Evolutionary conservation across 768 basidiomycete species (phyloP), one percentile per base, ranked within the genome.

Genomic region (Boletus pseudo-olivaceus): DNA sequence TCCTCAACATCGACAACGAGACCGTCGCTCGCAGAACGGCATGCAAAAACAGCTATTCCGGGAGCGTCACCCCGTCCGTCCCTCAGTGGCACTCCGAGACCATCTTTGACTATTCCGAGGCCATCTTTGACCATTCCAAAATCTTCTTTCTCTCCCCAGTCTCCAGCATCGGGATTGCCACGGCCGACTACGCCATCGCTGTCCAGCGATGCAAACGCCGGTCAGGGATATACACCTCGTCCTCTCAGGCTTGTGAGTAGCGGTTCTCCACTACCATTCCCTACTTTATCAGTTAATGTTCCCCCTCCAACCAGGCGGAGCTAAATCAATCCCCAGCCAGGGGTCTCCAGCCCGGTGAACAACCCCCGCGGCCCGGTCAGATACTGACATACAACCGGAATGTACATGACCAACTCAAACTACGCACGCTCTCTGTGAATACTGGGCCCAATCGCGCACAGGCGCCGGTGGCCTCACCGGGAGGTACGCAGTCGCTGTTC

Each of bases 341-440:
- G 43, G 23, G 11, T 45, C 53, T 55, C 26, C 64, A 62, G 55
- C 65, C 66, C 19, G 58, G 71, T 30, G 53, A 67, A 43, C 67
- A 59, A 34, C 42, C 50, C n/a, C 54, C 62, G 0, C 61, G 64
- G 0, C 57, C 67, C 4, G 65, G 66, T 42, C 62, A 61, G 40
- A 47, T 74, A 17, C 49, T 71, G 53, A 51, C 53, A 6, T 70
- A 72, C 34, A 74, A 74, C 39, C 58, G 71, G 7, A 73, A 74
- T 14, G 33, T 74, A n/a, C 65, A 67, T 46, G 66, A 73, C 56
- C 69, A 69, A 27, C 65, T 71, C 47, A 71, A 70, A 20, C 46
- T 55, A 14, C 62, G 62, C 8, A 19, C 65, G 0, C 46, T 63
- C 1, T 62, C 63, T 20, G 6, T 61, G 27, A 63, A 50, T 14